phyloP scores from a whole-genome alignment of 352 stramenopile genomes.

The Phytopythium chamaehyphon region DNA sequence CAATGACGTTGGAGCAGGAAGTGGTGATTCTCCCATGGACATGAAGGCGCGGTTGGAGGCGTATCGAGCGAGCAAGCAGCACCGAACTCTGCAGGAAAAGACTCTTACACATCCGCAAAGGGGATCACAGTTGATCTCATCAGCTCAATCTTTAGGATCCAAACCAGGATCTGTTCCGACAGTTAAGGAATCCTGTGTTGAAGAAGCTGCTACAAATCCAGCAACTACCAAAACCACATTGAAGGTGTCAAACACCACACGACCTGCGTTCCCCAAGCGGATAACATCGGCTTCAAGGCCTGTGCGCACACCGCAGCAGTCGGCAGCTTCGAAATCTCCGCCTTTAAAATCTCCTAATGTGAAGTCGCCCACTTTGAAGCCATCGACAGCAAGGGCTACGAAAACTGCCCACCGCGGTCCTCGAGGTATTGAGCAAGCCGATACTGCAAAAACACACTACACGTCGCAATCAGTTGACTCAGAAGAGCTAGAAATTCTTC shows the following conservation, averaged over 20 bases:
- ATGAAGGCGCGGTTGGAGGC: conserved; percentile 35
- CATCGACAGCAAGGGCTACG: neutral
- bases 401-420: neutral
- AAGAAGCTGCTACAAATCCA: no score
- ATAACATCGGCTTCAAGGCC: conserved; percentile 4
- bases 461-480: neutral
- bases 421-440: neutral
- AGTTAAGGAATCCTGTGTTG: no score
- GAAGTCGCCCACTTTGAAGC: no score
- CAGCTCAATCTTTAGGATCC: neutral
- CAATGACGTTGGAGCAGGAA: neutral
- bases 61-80: conserved; percentile 39
- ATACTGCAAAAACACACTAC: neutral
- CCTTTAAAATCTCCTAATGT: no score
- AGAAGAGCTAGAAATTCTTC: conserved; percentile 48
- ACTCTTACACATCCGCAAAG: neutral
- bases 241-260: neutral
- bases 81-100: conserved; percentile 1
- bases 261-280: conserved; percentile 13
- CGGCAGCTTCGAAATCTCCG: neutral
- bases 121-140: no score
- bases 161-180: no score
- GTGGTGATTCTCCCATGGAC: conserved; percentile 6
- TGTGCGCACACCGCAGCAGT: conserved; percentile 9
- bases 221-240: no score